Base-by-base conservation (phyloP, 495 filamentous ascomycete species). In the Tuber indicum region DNA sequence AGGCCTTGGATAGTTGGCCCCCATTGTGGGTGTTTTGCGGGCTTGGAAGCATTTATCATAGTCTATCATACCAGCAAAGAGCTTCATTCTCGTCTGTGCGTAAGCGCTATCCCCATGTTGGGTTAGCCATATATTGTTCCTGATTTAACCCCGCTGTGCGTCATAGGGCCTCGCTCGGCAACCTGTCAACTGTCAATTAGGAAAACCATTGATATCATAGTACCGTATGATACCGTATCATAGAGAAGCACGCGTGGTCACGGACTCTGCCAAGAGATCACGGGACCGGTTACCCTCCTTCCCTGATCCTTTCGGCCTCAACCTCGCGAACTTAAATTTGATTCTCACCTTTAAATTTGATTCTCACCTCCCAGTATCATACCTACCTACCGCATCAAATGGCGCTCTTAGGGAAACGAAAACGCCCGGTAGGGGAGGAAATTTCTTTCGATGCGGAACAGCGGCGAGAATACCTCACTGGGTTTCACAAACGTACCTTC, bases 401-500 rank as follows among this genome's bases (percentile, higher is more conserved):
- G 58, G 58, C 26, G 9, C 26, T 26, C 32, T 66, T 19, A 8
- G 7, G 14, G 2, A 66, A 66, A 26, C 58, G 58, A 19, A 66
- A 66, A 66, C 26, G 58, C 26, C 58, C 26, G 14, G 58, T 3
- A 36, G 26, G 1, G 26, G 58, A 36, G 26, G 92, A 94, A 83
- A 91, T 98, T 84, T 90, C 86, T 62, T 97, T 98, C 85, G 94
- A 98, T 85, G 81, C 86, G 66, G 86, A 87, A 52, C 90, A 90
- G 69, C 90, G 95, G 72, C 87, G 90, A 78, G 92, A 97, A 78
- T 98, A 92, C 81, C 88, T 98, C 47, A 96, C 93, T 9, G 95
- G 95, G 3, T 98, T 98, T 86, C 94, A 92, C 86, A 97, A 97
- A 87, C 91, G 95, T 83, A 98, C 58, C 58, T 66, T 66, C 14